Base-by-base conservation (phyloP, 768 basidiomycete species). In the Candolleomyces eurysporus region DNA sequence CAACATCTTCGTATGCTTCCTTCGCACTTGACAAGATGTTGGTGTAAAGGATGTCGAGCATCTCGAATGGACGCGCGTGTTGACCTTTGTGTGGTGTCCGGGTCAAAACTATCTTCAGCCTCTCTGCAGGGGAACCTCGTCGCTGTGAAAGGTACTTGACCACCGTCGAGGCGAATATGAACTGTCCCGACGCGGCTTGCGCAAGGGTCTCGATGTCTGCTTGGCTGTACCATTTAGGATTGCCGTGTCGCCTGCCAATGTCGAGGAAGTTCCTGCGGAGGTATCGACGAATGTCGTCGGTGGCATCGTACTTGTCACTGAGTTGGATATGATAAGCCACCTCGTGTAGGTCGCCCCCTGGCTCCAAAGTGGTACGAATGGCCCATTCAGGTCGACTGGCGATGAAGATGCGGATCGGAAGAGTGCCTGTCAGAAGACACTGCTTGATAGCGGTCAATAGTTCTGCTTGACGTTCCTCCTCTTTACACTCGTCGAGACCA, bases 151-250 rank as follows among this genome's bases (percentile, higher is more conserved):
- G 63, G 46, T 68, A 72, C 49, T 68, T 68, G 53, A 69, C 55
- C 4, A 72, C 67, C 0, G 72, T 70, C 30, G 71, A 36, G 2
- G 71, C 65, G 50, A 70, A 70, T 9, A 71, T 68, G 50, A 73
- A 73, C 8, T 71, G 63, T 0, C 71, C 67, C 0, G 63, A 62
- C 0, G 71, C 60, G 32, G 66, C 65, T 7, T 60, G 30, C 10
- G 71, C 65, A 6, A 67, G 45, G 8, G 17, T 50, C 32, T 19
- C 21, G 36, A 31, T 48, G 52, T 8, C 57, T 53, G 11, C 46
- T 31, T 0, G 48, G 14, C 58, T 16, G 36, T 63, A 64, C 66
- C 66, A 67, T 14, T n/a, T 30, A 19, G n/a, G 22, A 31, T 30
- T 21, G 1, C 30, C 19, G 32, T 57, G 31, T 21, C 46, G 4